Evolutionary conservation across 352 stramenopile genomes (phyloP), one percentile per base, ranked within the genome.

Genomic region (Phytophthora agathidicida): DNA sequence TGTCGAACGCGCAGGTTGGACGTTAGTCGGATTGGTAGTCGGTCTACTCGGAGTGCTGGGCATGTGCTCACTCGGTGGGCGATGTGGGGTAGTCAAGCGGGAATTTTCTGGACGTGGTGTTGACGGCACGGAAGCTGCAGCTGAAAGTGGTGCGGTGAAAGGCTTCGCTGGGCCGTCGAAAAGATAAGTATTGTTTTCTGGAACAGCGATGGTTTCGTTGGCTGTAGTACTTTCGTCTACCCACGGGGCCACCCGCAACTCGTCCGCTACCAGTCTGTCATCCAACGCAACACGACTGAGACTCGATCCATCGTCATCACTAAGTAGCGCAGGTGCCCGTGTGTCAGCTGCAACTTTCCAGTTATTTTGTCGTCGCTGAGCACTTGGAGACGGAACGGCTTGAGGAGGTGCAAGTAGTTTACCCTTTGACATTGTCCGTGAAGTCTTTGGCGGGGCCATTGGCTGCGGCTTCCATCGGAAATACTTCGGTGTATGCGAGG

Each of bases 401-500:
- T 45, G 37, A 1, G 42, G 17, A 47, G 54, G 14, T 13, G 36
- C 44, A 27, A 37, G 17, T 32, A 52, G 37, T 31, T 66, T 71
- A 31, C 16, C 27, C 31, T 57, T 41, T 3, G 37, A 33, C 31
- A 39, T 45, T 14, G 36, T 5, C 28, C 16, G 33, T 19, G 22
- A n/a, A 16, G 60, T 19, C 30, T 70, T 65, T 5, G 45, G 31
- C 24, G 51, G 27, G 19, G 5, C 17, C 39, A 56, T 47, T 14
- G 31, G 30, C 8, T 75, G 61, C 3, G 59, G 69, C 26, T 84
- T 87, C 80, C 76, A 90, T 16, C 77, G 72, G 47, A 88, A 90
- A 52, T 90, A 90, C 43, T 77, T 63, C 0, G 78, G 80, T 0
- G 78, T 88, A 23, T 77, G 73, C 5, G 75, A 71, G 8, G 80